Base-by-base conservation (phyloP, 805 yeast genomes). In the Saturnispora kantuleensis region DNA sequence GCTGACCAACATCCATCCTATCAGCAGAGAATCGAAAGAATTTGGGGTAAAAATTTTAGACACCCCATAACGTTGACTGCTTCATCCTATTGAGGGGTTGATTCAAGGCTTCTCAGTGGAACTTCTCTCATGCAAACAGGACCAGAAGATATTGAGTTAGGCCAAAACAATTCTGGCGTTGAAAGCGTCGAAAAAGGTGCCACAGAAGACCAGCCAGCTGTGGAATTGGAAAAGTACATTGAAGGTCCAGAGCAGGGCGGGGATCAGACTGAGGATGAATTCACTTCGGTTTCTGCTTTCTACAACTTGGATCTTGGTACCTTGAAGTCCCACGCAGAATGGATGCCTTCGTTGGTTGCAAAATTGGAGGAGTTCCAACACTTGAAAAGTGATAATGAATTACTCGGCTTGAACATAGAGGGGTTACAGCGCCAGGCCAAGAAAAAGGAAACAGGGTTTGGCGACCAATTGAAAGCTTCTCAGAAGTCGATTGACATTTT, bases 391-490 rank as follows among this genome's bases (percentile, higher is more conserved):
- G 65, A 64, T 38, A 65, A 63, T 39, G 45, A 66, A 39, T 52
- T 64, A 3, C 35, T 66, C 28, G 67, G 64, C 45, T 62, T 71
- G 10, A 60, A 62, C n/a, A 55, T 65, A 13, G 75, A 72, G 44
- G 73, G 69, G 43, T 49, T 59, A 13, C 62, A 63, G 16, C 69
- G 65, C 33, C 47, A 66, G 1, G 53, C 58, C 1, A 46, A 52
- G 8, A 65, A 61, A 45, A 67, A 60, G 41, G 44, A 59, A 5
- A 68, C 63, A 11, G 31, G 55, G 0, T 48, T 69, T 38, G 63
- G 60, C 30, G 48, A 43, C 6, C 67, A 67, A 38, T 38, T 64
- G 1, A 51, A 49, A 3, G 47, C 50, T 3, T 44, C 58, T 3
- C 47, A 58, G n/a, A 35, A 46, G 2, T 55, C 59, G 11, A 52